Percentiles rank a stretch among this genome's conserved stretches.
These are phyloP conservation scores for Stagonosporopsis rhizophila DNA, from an alignment of 2,329 filamentous ascomycete species.

Conservation along the genomic window DNA sequence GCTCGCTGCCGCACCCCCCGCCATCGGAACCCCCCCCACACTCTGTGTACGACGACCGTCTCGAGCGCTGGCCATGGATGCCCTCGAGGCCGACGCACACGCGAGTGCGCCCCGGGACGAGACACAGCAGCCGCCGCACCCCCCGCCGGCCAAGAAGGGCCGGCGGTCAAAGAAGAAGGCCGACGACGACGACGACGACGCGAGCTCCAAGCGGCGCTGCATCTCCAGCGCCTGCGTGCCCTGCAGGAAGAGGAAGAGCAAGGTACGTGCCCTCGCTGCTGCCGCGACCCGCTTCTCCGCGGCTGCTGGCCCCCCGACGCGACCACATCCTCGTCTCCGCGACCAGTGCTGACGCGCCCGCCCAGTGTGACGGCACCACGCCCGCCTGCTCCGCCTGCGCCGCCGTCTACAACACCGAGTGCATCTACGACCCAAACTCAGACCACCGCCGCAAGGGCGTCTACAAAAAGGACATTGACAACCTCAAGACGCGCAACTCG, in stretches of 20 bases:
- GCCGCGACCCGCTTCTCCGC: slow-evolving; percentile 5
- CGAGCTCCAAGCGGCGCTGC: slow-evolving; percentile 53
- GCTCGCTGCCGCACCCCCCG: slow-evolving; percentile 28
- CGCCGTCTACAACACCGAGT: slow-evolving; percentile 89
- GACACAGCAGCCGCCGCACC: slow-evolving; percentile 16
- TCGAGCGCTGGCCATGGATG: slow-evolving; percentile 21
- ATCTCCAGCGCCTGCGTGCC: slow-evolving; percentile 51
- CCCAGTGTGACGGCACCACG: slow-evolving; percentile 82
- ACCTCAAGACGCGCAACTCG: slow-evolving; percentile 82
- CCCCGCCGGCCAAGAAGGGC: slow-evolving; percentile 39
- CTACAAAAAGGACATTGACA: slow-evolving; percentile 92
- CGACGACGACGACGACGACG: slow-evolving; percentile 47
- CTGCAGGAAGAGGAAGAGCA: slow-evolving; percentile 51
- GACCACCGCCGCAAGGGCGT: slow-evolving; percentile 96
- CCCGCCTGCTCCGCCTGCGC: slow-evolving; percentile 95
- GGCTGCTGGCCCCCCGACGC: not conserved
- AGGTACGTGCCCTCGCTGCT: slow-evolving; percentile 37
- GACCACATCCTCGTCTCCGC: not conserved
- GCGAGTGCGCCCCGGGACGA: slow-evolving; percentile 10
- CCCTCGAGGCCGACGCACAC: slow-evolving; percentile 8
- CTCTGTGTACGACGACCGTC: slow-evolving; percentile 5
- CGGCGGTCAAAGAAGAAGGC: slow-evolving; percentile 45
- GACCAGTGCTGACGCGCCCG: slow-evolving; percentile 18
- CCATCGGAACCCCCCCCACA: slow-evolving; percentile 24
- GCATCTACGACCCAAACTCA: slow-evolving; percentile 94